Base-by-base conservation (phyloP, 176 grass and related monocot species). In the Tillandsia leiboldiana region DNA sequence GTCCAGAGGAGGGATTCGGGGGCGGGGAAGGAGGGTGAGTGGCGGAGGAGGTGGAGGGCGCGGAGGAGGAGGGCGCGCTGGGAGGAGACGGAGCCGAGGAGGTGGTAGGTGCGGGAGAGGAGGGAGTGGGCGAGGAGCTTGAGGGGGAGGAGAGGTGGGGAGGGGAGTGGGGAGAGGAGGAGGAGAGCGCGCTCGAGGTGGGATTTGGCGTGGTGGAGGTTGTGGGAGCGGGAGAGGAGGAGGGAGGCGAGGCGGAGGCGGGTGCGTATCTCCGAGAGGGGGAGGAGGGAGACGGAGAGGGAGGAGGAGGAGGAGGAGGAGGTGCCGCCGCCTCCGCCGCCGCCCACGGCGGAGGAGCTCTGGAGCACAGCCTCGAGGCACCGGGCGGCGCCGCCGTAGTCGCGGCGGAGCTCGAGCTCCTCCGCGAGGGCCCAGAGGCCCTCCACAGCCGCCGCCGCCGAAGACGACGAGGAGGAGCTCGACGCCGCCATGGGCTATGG, bases 161-260 rank as follows among this genome's bases (percentile, higher is more conserved):
- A 89, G 13, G 89, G 83, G 50, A 89, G 82, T 9, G 77, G 82
- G 62, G 83, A 80, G 76, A 97, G 86, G 54, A 97, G 69, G 26
- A 90, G 86, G 7, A 92, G 93, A 0, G 89, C 82, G 48, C 86
- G 82, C 77, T 97, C 86, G 27, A 97, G 93, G 71, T 97, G 93
- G 1, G 84, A 70, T 70, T 96, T 96, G 70, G 93, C 86, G 67
- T 53, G 76, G 76, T 83, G 65, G 53, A 87, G 86, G 2, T 83
- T 90, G 49, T 72, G 63, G 29, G 86, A 72, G 63, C 77, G 78
- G 2, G 74, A 72, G 12, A 92, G 89, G 27, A 97, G 86, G 70
- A 90, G 65, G 65, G 26, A 22, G 2, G 84, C 89, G 47, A 97
- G 82, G 54, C 89, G 89, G 50, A 97, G 89, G 42, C 93, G 84